Conservation (phyloP, 2,329 filamentous ascomycete genomes). For the Proliferodiscus dingleyae region DNA sequence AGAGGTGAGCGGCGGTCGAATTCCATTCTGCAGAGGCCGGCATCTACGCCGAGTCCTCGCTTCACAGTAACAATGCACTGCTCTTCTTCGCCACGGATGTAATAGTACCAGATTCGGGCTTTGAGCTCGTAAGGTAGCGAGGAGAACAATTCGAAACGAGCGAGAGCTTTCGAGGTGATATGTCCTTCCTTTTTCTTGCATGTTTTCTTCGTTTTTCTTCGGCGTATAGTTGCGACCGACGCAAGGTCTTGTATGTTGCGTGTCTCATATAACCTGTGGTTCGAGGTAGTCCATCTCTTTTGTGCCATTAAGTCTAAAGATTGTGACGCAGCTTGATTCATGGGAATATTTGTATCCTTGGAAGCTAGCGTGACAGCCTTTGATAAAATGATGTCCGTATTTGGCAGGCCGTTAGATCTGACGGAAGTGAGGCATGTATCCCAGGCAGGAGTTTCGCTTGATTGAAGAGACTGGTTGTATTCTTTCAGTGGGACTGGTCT, state of each 20-base stretch:
- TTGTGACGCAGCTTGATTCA: background rate
- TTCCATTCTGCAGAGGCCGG: background rate
- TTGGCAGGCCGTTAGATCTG: no score
- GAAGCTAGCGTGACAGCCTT: background rate
- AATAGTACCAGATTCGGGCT: conserved; percentile 7
- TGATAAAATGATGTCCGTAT: background rate
- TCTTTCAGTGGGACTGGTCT: no score
- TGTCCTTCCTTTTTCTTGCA: background rate
- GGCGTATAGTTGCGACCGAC: background rate
- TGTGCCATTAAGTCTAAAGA: conserved; percentile 3
- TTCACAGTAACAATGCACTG: background rate
- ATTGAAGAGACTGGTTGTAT: no score
- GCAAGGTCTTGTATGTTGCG: background rate
- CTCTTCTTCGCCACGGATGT: background rate
- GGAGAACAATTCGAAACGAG: background rate
- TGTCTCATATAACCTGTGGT: background rate
- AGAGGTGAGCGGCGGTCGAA: background rate
- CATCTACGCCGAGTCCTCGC: background rate
- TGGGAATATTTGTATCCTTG: background rate
- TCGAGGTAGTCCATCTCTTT: background rate
- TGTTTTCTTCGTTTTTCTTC: background rate
- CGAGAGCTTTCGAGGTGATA: background rate
- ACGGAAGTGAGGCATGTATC: background rate
- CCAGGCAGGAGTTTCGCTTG: no score
- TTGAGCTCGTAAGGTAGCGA: conserved; percentile 6